Percentiles rank a stretch among this genome's conserved stretches.
phyloP scores from a whole-genome alignment of 2,329 filamentous ascomycete genomes.

The Akanthomyces dipterigenus region DNA sequence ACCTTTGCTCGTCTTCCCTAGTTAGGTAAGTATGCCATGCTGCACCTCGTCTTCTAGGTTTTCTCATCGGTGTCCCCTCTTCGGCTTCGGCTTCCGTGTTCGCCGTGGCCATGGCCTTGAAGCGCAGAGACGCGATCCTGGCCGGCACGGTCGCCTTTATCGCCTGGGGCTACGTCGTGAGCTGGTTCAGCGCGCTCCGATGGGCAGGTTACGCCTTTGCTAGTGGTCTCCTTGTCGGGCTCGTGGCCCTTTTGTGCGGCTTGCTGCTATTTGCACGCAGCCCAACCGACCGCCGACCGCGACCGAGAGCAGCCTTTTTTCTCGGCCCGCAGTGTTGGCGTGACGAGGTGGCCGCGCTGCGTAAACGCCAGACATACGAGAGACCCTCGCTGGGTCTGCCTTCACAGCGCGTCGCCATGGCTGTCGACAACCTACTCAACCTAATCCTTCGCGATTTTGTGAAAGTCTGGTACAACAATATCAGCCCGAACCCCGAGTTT shows the following conservation, averaged over 20 bases:
- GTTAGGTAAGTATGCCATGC: background rate
- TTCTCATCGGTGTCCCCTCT: background rate
- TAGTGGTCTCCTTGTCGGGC: slow-evolving; percentile 54
- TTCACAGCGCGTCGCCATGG: slow-evolving; percentile 70
- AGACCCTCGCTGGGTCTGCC: slow-evolving; percentile 65
- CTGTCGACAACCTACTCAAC: slow-evolving; percentile 71
- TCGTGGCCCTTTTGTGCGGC: slow-evolving; percentile 36
- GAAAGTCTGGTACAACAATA: slow-evolving; percentile 78
- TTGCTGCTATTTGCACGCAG: slow-evolving; percentile 52
- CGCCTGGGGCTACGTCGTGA: slow-evolving; percentile 79
- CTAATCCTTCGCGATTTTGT: slow-evolving; percentile 79
- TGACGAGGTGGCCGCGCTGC: slow-evolving; percentile 61
- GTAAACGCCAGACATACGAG: slow-evolving; percentile 59
- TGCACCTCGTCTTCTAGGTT: background rate
- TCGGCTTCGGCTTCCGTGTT: slow-evolving; percentile 8
- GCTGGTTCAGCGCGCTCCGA: slow-evolving; percentile 76
- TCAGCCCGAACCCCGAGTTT: slow-evolving; percentile 75
- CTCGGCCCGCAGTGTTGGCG: slow-evolving; percentile 59
- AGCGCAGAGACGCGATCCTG: slow-evolving; percentile 64
- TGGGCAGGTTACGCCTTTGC: slow-evolving; percentile 82
- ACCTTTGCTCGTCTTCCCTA: background rate
- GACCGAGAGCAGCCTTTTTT: slow-evolving; percentile 49
- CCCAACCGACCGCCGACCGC: slow-evolving; percentile 32
- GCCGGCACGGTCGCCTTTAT: slow-evolving; percentile 66
- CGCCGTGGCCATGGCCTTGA: slow-evolving; percentile 56